Base-by-base conservation (phyloP, 495 filamentous ascomycete genomes). In the Neurospora intermedia region DNA sequence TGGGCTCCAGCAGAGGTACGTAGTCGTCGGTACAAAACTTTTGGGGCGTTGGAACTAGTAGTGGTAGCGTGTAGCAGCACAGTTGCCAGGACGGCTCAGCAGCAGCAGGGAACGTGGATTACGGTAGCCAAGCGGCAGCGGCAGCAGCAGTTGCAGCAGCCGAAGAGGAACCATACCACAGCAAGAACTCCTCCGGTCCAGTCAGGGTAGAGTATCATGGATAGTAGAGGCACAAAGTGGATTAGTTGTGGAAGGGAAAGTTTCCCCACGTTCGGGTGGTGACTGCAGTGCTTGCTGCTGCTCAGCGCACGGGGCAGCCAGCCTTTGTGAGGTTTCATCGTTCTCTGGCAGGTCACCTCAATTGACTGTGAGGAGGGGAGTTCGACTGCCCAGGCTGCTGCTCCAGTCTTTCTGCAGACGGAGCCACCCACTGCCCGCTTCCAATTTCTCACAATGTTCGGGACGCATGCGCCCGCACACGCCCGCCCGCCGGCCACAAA, bases 401-500 rank as follows among this genome's bases (percentile, higher is more conserved):
- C 7, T 48, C 46, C n/a, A n/a, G n/a, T n/a, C n/a, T n/a, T 54
- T 27, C 69, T 16, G 70, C 70, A 72, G 71, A 71, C 27, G 27
- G 27, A 31, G 27, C 27, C 27, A 31, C 27, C 27, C 18, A 40
- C 23, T 72, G 70, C 62, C 23, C 70, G 70, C 62, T 48, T 69
- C 71, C 70, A 69, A 73, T 76, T 69, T 74, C 46, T 70, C 20
- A 43, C 27, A 31, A 31, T 48, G 69, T 43, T 45, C 20, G 72
- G 72, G 70, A 70, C 43, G 66, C 71, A 72, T 69, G 59, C 54
- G 48, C 48, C 45, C 42, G 42, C n/a, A n/a, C 62, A 69, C 38
- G 41, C 71, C 66, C 38, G 41, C 71, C 66, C 66, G 48, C 73
- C 45, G 38, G 20, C 35, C 40, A 3, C 35, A 4, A 38, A 38